Conservation (phyloP, 148 eudicot genomes). For the Persicaria tinctoria region DNA sequence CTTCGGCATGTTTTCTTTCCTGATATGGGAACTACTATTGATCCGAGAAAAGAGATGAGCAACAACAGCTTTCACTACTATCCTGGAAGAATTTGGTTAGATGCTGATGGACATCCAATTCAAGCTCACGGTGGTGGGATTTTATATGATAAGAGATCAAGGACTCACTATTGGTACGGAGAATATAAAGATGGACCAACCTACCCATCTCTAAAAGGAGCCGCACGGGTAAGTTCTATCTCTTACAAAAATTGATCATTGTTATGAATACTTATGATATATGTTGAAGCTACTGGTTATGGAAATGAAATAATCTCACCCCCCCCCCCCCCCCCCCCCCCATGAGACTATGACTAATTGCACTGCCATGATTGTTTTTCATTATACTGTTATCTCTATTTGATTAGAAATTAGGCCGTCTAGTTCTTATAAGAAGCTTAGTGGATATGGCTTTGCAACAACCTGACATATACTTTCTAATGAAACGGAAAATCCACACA, state of each 20-base stretch:
- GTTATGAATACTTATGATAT: neutral
- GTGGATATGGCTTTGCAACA: neutral
- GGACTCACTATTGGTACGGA: slow-evolving; percentile 90
- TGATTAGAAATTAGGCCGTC: neutral
- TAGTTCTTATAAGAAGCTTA: neutral
- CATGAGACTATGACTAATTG: neutral
- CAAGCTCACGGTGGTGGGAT: slow-evolving; percentile 99
- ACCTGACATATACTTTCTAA: neutral
- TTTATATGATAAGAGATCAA: slow-evolving; percentile 53
- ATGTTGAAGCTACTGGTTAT: neutral
- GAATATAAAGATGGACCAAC: slow-evolving; percentile 98
- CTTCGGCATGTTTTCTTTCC: slow-evolving; percentile 85
- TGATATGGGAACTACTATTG: slow-evolving; percentile 52
- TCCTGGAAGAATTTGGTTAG: slow-evolving; percentile 95
- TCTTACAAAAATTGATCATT: neutral
- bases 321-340: no score
- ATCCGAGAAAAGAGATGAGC: slow-evolving; percentile 47
- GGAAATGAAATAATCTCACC: neutral
- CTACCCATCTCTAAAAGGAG: slow-evolving; percentile 75
- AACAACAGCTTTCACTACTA: slow-evolving; percentile 58
- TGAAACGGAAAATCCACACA: neutral
- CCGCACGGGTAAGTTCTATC: slow-evolving; percentile 67
- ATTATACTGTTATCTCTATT: neutral
- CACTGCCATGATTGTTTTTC: neutral
- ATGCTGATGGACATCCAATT: slow-evolving; percentile 90